These are phyloP conservation scores for Exophiala calicioides DNA, from an alignment of 2,329 filamentous ascomycete genomes.

Conservation along the genomic window DNA sequence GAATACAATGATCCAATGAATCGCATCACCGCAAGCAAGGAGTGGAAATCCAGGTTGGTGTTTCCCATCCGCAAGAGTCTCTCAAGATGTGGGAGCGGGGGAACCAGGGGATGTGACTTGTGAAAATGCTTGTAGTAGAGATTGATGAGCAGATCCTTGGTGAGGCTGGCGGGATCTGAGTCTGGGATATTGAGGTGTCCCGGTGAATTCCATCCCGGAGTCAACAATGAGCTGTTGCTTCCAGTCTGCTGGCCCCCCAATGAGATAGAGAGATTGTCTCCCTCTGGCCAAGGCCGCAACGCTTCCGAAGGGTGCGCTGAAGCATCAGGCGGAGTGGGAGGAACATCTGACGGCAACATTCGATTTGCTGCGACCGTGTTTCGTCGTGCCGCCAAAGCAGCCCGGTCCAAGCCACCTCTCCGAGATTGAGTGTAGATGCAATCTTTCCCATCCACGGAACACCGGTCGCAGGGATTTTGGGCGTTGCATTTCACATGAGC, in stretches of 20 bases:
- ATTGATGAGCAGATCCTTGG: conserved; percentile 11
- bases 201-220: neutral
- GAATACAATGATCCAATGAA: conserved; percentile 34
- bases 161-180: conserved; percentile 17
- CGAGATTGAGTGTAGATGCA: conserved; percentile 54
- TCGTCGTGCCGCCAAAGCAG: conserved; percentile 26
- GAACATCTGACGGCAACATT: too few relatives aligned
- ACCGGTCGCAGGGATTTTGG: conserved; percentile 45
- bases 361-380: conserved; percentile 28
- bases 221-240: too few relatives aligned
- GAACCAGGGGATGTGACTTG: conserved; percentile 34
- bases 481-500: conserved; percentile 52
- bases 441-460: conserved; percentile 43
- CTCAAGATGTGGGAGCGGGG: conserved; percentile 30
- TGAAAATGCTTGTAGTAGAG: conserved; percentile 40
- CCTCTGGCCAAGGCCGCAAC: too few relatives aligned
- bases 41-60: conserved; percentile 21
- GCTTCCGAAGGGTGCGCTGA: too few relatives aligned
- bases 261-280: too few relatives aligned
- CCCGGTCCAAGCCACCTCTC: conserved; percentile 38
- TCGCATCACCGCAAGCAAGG: conserved; percentile 35
- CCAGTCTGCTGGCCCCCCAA: too few relatives aligned
- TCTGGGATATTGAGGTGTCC: neutral
- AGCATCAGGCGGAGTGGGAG: conserved; percentile 11
- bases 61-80: conserved; percentile 13